Conservation (phyloP, 73 alveolate species). For the Paramecium primaurelia region DNA sequence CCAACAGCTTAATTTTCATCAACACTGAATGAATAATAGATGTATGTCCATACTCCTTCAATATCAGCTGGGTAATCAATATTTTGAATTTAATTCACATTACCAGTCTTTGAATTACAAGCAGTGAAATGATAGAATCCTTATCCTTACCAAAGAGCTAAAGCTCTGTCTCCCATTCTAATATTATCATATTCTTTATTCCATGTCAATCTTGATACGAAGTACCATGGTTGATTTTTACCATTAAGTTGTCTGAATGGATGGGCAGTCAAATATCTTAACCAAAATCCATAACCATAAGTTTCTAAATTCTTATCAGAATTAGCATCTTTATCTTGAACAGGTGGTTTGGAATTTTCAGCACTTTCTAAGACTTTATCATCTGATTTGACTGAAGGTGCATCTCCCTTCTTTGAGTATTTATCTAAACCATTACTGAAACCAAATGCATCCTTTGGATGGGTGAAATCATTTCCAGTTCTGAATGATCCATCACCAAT, state of each 20-base stretch:
- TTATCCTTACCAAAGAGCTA: slow-evolving; percentile 42
- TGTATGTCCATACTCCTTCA: slow-evolving; percentile 42
- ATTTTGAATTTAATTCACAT: slow-evolving; percentile 5
- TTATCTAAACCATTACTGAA: background rate
- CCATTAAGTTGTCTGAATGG: slow-evolving; percentile 17
- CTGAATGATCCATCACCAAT: slow-evolving; percentile 20
- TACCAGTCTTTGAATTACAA: slow-evolving; percentile 22
- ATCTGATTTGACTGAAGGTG: background rate
- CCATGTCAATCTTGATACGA: slow-evolving; percentile 45
- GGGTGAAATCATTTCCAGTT: slow-evolving; percentile 31
- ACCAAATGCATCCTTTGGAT: slow-evolving; percentile 18
- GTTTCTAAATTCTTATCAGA: background rate
- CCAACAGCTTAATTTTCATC: slow-evolving; percentile 28
- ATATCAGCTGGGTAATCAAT: slow-evolving; percentile 53
- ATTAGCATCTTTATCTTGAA: background rate
- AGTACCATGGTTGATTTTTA: slow-evolving; percentile 34
- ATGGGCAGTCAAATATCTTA: slow-evolving; percentile 6
- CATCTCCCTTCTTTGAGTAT: background rate
- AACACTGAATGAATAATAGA: slow-evolving; percentile 30
- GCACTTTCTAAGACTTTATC: slow-evolving; percentile 4
- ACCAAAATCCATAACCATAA: slow-evolving; percentile 45
- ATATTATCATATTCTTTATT: slow-evolving; percentile 24
- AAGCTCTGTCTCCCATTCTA: slow-evolving; percentile 24
- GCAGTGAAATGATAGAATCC: slow-evolving; percentile 51
- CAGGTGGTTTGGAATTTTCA: background rate